Percentiles rank a stretch among this genome's conserved stretches.
Conservation (phyloP, 2,329 filamentous ascomycete genomes). For the Botrytis galanthina region DNA sequence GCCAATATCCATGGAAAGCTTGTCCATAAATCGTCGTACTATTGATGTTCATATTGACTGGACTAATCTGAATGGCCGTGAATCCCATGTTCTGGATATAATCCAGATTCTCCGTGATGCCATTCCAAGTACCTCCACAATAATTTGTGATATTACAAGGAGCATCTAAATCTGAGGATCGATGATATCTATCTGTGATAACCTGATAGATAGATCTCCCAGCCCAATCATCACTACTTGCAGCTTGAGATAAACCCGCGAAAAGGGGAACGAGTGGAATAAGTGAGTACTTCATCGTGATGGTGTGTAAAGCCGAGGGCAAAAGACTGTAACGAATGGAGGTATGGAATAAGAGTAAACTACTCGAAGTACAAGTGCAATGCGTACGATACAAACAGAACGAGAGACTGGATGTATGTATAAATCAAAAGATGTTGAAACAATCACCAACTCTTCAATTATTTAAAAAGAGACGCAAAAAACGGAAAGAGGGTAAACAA, state of each 20-base stretch:
- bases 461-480: background rate
- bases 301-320: background rate
- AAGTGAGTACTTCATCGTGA: slow-evolving; percentile 17
- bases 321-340: slow-evolving; percentile 7
- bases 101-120: slow-evolving; percentile 43
- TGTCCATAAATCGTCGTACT: slow-evolving; percentile 32
- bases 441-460: background rate
- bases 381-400: slow-evolving; percentile 6
- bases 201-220: slow-evolving; percentile 18
- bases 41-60: slow-evolving; percentile 42
- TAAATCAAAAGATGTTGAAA: too few species aligned
- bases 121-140: slow-evolving; percentile 48
- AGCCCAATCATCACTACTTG: slow-evolving; percentile 15
- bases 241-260: slow-evolving; percentile 14
- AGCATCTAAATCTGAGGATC: slow-evolving; percentile 39
- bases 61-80: slow-evolving; percentile 44
- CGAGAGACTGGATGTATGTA: slow-evolving; percentile 4
- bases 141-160: slow-evolving; percentile 38
- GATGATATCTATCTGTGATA: slow-evolving; percentile 42
- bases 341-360: slow-evolving; percentile 2
- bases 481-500: background rate
- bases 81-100: slow-evolving; percentile 41
- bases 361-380: background rate
- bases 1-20: slow-evolving; percentile 21
- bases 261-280: slow-evolving; percentile 8